Percentiles rank a stretch among this genome's conserved stretches.
phyloP scores from a whole-genome alignment of 352 stramenopile genomes.

The Globisporangium spiculum region DNA sequence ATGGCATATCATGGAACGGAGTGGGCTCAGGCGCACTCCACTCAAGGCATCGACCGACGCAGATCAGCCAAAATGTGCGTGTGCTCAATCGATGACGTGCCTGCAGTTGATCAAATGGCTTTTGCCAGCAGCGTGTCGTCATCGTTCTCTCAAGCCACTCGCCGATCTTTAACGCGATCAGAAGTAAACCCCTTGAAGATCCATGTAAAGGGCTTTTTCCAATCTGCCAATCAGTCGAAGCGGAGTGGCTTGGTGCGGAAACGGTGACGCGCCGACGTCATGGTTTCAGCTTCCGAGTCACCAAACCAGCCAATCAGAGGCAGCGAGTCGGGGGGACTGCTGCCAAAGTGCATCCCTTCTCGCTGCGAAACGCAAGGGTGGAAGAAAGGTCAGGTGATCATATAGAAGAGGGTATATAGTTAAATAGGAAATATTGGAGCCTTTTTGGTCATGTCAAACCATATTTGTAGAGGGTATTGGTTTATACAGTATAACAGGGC shows the following conservation, averaged over 20 bases:
- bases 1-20: too few species aligned
- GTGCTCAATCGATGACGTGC: too few species aligned
- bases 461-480: neutral
- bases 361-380: neutral
- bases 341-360: constrained; percentile 18
- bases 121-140: neutral
- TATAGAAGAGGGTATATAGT: neutral
- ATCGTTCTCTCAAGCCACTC: neutral
- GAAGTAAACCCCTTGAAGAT: neutral
- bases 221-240: constrained; percentile 22
- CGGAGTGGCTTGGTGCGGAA: neutral
- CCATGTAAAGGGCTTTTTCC: neutral
- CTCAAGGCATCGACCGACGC: too few species aligned
- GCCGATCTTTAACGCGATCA: constrained; percentile 1
- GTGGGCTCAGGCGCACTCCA: too few species aligned
- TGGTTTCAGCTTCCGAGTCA: constrained; percentile 13
- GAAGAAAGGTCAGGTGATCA: neutral
- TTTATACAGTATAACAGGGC: neutral
- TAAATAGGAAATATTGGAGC: too few species aligned
- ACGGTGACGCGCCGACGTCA: constrained; percentile 32
- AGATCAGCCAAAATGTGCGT: too few species aligned
- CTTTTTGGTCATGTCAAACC: too few species aligned
- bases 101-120: neutral
- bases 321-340: constrained; percentile 13
- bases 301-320: constrained; percentile 30